phyloP scores from a whole-genome alignment of 2,329 filamentous ascomycete species.

The Furcasterigmium sp. region DNA sequence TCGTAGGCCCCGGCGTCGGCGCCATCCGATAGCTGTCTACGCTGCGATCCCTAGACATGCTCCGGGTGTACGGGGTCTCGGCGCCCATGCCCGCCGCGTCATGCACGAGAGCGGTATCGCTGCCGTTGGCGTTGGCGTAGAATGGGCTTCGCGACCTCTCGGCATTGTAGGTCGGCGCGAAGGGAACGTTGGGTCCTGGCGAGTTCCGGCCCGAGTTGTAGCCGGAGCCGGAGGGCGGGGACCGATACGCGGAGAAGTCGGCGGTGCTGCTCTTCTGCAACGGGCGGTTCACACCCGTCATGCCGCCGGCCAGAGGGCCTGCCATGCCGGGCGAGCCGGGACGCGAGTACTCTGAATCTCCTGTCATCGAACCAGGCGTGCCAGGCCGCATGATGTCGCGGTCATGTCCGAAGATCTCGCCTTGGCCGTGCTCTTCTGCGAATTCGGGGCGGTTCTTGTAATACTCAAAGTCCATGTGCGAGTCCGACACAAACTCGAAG shows the following conservation, averaged over 20 bases:
- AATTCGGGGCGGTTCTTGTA: slow-evolving; percentile 91
- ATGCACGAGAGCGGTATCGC: slow-evolving; percentile 45
- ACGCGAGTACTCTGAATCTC: slow-evolving; percentile 39
- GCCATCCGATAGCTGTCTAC: slow-evolving; percentile 18
- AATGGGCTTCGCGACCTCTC: slow-evolving; percentile 37
- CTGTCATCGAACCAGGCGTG: slow-evolving; percentile 51
- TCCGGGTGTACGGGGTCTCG: slow-evolving; percentile 19
- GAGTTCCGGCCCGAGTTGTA: slow-evolving; percentile 13
- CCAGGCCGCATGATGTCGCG: slow-evolving; percentile 55
- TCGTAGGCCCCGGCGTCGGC: slow-evolving; percentile 33
- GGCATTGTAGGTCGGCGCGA: slow-evolving; percentile 6
- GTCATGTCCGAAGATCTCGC: slow-evolving; percentile 57
- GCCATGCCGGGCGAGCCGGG: slow-evolving; percentile 42
- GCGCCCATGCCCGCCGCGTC: slow-evolving; percentile 49
- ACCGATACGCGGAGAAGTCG: slow-evolving; percentile 10
- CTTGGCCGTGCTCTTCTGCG: slow-evolving; percentile 78
- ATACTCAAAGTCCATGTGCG: slow-evolving; percentile 82
- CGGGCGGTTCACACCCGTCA: slow-evolving; percentile 12
- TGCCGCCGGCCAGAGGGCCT: slow-evolving; percentile 24
- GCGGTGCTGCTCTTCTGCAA: slow-evolving; percentile 9
- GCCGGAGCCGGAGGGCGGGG: slow-evolving; percentile 8
- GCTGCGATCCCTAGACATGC: slow-evolving; percentile 15
- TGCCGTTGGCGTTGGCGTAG: slow-evolving; percentile 47
- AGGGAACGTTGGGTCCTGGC: slow-evolving; percentile 5
- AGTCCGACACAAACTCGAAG: slow-evolving; percentile 87